Conservation (phyloP, 1,139 yeast genomes). For the Candida albicans region DNA sequence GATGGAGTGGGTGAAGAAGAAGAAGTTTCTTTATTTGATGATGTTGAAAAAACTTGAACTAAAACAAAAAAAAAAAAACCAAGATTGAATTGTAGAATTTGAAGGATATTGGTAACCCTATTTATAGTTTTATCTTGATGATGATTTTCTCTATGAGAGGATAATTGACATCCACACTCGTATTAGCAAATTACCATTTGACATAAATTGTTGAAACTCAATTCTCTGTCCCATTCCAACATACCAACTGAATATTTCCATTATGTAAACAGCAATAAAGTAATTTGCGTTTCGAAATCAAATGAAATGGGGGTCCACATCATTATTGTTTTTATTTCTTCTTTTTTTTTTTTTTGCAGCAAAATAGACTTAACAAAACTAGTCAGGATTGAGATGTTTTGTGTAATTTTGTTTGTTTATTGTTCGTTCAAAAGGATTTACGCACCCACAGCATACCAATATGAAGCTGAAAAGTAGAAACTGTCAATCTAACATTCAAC, state of each 20-base stretch:
- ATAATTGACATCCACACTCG: no score
- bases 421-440: not conserved
- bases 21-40: conserved; percentile 2
- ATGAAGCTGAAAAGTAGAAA: conserved; percentile 3
- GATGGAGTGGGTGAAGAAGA: not conserved
- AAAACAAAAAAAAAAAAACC: not conserved
- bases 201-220: no score
- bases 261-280: not conserved
- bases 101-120: not conserved
- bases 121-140: not conserved
- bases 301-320: not conserved
- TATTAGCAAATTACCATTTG: no score
- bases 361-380: not conserved
- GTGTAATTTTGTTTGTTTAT: not conserved
- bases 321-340: not conserved
- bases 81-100: not conserved
- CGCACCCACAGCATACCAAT: conserved; percentile 2
- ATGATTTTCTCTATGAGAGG: not conserved
- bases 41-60: not conserved
- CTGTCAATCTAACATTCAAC: no score
- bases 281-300: conserved; percentile 1
- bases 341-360: conserved; percentile 2
- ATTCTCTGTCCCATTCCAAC: no score
- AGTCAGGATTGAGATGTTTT: not conserved
- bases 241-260: no score